Evolutionary conservation across 495 filamentous ascomycete species (phyloP).

Genomic region (Arthonia radiata): DNA sequence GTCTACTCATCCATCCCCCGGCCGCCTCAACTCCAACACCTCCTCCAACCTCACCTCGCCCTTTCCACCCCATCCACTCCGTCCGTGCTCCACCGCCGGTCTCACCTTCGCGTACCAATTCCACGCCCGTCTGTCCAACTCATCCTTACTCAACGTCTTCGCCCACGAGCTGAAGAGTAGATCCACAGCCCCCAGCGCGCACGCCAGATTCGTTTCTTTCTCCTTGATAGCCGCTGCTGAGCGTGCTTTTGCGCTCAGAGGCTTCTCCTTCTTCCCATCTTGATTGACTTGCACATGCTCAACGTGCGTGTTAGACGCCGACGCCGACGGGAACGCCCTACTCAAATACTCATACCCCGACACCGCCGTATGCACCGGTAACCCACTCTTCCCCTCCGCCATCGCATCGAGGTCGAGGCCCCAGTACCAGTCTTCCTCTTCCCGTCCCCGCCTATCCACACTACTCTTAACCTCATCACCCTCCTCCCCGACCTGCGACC

Average conservation of each 20-base stretch:
- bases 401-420: constrained; percentile 51
- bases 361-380: constrained; percentile 46
- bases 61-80: constrained; percentile 61
- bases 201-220: constrained; percentile 38
- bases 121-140: constrained; percentile 56
- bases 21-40: constrained; percentile 37
- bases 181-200: constrained; percentile 40
- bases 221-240: too few species aligned
- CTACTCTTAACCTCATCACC: constrained; percentile 4
- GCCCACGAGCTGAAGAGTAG: constrained; percentile 48
- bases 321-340: constrained; percentile 25
- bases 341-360: constrained; percentile 33
- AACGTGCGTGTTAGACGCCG: constrained; percentile 1
- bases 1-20: constrained; percentile 1
- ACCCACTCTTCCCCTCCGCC: constrained; percentile 17
- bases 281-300: constrained; percentile 6
- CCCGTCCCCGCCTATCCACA: constrained; percentile 10
- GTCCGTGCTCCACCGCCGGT: constrained; percentile 45
- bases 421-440: constrained; percentile 38
- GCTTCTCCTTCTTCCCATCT: constrained; percentile 13
- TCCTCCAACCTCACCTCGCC: constrained; percentile 36
- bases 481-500: constrained; percentile 4
- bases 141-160: constrained; percentile 23
- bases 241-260: constrained; percentile 10
- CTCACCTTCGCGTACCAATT: constrained; percentile 53